Evolutionary conservation across 768 basidiomycete genomes (phyloP).

Genomic region (Trichaptum fuscoviolaceum): DNA sequence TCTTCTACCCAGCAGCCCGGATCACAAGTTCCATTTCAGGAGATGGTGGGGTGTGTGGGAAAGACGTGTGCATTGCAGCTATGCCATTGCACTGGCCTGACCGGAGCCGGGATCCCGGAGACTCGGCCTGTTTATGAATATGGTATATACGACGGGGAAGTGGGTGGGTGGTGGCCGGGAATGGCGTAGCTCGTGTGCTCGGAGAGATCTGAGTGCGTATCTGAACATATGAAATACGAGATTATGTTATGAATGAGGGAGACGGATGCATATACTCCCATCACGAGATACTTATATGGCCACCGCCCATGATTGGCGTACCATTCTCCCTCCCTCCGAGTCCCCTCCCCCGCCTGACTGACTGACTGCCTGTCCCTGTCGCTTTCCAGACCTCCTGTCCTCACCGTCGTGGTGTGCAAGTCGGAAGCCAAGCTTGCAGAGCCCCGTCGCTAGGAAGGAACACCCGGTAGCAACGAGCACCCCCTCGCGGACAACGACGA

Average conservation of each 20-base stretch:
- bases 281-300: not conserved
- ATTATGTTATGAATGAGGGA: not conserved
- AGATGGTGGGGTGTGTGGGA: not conserved
- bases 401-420: too few relatives aligned
- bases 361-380: not conserved
- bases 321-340: not conserved
- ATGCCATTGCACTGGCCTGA: too few relatives aligned
- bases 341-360: too few relatives aligned
- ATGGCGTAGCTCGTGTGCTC: not conserved
- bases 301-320: not conserved
- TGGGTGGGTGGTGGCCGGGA: not conserved
- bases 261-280: not conserved
- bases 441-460: not conserved
- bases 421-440: not conserved
- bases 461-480: not conserved
- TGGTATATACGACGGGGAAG: not conserved
- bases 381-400: too few relatives aligned
- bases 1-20: not conserved
- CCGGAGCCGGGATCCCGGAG: not conserved
- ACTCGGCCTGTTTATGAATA: not conserved
- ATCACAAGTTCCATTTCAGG: not conserved
- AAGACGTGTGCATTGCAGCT: not conserved
- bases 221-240: not conserved
- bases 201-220: not conserved
- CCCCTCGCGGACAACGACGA: not conserved